phyloP scores from a whole-genome alignment of 352 stramenopile genomes.

The Phytophthora meadii region DNA sequence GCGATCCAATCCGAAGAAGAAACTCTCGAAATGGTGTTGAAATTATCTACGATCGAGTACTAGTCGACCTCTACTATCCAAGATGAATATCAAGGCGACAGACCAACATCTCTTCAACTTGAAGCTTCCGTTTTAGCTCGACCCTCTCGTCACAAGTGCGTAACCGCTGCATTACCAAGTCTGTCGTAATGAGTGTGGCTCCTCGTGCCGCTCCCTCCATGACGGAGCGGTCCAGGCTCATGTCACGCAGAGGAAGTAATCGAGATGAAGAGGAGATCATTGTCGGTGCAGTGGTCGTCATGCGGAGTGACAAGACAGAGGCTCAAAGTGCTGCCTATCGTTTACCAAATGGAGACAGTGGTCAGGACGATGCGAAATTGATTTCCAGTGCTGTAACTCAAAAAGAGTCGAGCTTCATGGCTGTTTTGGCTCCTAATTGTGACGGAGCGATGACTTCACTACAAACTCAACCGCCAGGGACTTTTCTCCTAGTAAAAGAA shows the following conservation, averaged over 20 bases:
- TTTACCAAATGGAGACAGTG: background rate
- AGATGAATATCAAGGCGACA: too few species aligned
- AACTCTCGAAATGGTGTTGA: slow-evolving; percentile 33
- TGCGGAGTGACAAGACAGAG: slow-evolving; percentile 17
- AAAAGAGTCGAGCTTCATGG: slow-evolving; percentile 47
- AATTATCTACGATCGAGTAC: slow-evolving; percentile 38
- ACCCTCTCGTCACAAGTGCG: too few species aligned
- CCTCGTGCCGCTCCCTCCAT: slow-evolving; percentile 15
- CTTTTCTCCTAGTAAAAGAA: slow-evolving; percentile 56
- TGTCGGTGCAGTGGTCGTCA: slow-evolving; percentile 28
- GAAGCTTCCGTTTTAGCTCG: too few species aligned
- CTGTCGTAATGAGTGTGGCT: slow-evolving; percentile 29
- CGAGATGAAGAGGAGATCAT: slow-evolving; percentile 20
- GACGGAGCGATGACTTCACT: slow-evolving; percentile 52
- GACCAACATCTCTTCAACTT: too few species aligned
- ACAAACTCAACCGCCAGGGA: slow-evolving; percentile 48
- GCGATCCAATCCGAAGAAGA: slow-evolving; percentile 27
- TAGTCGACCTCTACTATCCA: slow-evolving; percentile 2
- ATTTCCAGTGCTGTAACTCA: slow-evolving; percentile 8
- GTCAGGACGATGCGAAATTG: slow-evolving; percentile 11
- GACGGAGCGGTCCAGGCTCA: slow-evolving; percentile 7
- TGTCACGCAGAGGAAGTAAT: slow-evolving; percentile 12
- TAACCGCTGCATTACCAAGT: too few species aligned
- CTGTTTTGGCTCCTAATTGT: slow-evolving; percentile 51
- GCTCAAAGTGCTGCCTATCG: slow-evolving; percentile 17